Conservation (phyloP, 352 stramenopile species). For the Globisporangium parvum region DNA sequence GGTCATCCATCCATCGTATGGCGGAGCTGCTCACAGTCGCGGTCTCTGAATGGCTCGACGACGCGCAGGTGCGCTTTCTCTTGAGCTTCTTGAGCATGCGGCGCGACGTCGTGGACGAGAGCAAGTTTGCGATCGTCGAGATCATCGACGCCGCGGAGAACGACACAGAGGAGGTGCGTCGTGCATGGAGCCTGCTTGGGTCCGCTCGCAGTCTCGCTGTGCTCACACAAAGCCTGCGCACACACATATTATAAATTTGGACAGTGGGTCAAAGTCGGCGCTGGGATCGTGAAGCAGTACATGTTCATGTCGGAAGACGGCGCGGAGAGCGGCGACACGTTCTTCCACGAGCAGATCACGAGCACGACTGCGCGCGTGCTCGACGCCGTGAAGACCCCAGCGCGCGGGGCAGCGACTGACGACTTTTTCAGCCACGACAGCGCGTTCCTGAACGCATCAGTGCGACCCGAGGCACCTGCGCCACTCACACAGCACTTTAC, state of each 20-base stretch:
- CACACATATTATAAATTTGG: background rate
- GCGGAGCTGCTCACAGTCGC: no score
- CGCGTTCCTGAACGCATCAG: constrained; percentile 49
- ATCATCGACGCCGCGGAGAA: constrained; percentile 49
- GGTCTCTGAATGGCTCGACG: background rate
- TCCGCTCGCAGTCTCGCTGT: background rate
- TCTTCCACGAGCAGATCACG: constrained; percentile 56
- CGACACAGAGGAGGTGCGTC: constrained; percentile 49
- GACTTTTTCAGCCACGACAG: constrained; percentile 69
- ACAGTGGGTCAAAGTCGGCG: constrained; percentile 59
- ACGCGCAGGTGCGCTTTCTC: constrained; percentile 44
- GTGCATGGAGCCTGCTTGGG: no score
- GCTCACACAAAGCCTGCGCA: background rate
- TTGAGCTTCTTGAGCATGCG: constrained; percentile 63
- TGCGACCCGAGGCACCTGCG: constrained; percentile 37
- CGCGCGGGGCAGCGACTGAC: constrained; percentile 16
- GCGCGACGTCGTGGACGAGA: constrained; percentile 39
- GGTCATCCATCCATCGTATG: background rate
- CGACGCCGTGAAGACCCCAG: constrained; percentile 20
- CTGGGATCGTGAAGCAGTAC: constrained; percentile 66
- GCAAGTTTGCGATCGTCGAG: constrained; percentile 38
- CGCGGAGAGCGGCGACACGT: constrained; percentile 35
- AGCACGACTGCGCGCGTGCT: constrained; percentile 38
- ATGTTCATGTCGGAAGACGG: constrained; percentile 40
- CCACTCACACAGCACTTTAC: constrained; percentile 55